A percentile compares a stretch with the other conserved stretches of the same genome.
Evolutionary conservation across 306 rosid genomes (phyloP).

Genomic region (Vigna trinervia): DNA sequence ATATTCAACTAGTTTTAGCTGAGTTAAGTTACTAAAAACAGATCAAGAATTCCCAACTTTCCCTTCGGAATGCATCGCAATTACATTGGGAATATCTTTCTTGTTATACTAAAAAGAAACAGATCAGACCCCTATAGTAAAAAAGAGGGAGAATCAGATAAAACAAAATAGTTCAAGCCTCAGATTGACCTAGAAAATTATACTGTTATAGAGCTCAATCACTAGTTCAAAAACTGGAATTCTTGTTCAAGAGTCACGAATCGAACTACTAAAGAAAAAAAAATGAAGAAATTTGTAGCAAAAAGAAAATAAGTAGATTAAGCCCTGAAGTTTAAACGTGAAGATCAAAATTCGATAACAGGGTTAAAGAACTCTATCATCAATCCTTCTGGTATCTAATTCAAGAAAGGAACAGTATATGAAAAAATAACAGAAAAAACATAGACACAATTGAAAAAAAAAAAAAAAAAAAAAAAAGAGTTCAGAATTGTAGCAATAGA

Average conservation of each 20-base stretch:
- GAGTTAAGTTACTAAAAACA: slow-evolving; percentile 17
- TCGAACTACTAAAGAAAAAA: background rate
- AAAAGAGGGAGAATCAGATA: background rate
- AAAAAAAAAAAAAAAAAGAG: background rate
- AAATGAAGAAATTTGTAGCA: background rate
- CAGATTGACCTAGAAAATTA: background rate
- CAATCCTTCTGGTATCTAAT: background rate
- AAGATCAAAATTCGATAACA: slow-evolving; percentile 2
- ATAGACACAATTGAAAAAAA: background rate
- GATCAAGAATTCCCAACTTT: background rate
- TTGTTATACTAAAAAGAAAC: background rate
- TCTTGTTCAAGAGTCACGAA: background rate
- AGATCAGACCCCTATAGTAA: background rate
- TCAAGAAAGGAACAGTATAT: background rate
- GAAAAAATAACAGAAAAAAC: background rate
- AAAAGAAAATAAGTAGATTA: background rate
- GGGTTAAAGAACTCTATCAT: background rate
- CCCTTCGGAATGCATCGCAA: background rate
- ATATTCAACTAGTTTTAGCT: background rate
- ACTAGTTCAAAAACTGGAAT: slow-evolving; percentile 11
- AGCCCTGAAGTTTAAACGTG: background rate
- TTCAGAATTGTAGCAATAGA: background rate
- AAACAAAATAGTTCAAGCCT: slow-evolving; percentile 3
- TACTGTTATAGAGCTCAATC: background rate
- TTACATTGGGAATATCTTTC: background rate